These are phyloP conservation scores for Capsicum chinense DNA, from an alignment of 257 asterid genomes.

Conservation along the genomic window DNA sequence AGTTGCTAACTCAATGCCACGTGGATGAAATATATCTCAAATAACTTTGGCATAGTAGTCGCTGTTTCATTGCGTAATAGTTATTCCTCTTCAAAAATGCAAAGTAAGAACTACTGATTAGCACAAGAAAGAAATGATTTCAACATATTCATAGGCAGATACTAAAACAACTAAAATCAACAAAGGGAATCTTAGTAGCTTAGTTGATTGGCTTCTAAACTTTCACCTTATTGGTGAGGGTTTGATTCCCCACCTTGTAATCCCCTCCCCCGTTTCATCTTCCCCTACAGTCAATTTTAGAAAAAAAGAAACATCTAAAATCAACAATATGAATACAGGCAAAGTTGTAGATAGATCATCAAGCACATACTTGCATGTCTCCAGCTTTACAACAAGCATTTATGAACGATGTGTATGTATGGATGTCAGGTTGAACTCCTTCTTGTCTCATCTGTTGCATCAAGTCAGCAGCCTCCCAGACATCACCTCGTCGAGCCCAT, in stretches of 20 bases:
- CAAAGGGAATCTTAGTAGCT: no score
- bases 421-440: slow-evolving; percentile 93
- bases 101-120: background rate
- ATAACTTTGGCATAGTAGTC: background rate
- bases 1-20: background rate
- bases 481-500: slow-evolving; percentile 99
- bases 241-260: no score
- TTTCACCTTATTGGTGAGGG: no score
- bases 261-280: no score
- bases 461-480: slow-evolving; percentile 98
- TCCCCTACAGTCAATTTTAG: no score
- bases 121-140: slow-evolving; percentile 8
- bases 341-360: slow-evolving; percentile 4
- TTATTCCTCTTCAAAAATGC: background rate
- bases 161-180: background rate
- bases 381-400: slow-evolving; percentile 98
- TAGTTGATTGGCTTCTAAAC: no score
- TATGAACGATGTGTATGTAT: slow-evolving; percentile 86
- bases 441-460: slow-evolving; percentile 98
- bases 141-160: background rate
- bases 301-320: no score
- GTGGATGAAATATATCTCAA: background rate
- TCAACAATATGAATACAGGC: slow-evolving; percentile 12
- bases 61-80: background rate
- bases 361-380: slow-evolving; percentile 76